Evolutionary conservation across 331 rosid species (phyloP).

Genomic region (Telfairia occidentalis): DNA sequence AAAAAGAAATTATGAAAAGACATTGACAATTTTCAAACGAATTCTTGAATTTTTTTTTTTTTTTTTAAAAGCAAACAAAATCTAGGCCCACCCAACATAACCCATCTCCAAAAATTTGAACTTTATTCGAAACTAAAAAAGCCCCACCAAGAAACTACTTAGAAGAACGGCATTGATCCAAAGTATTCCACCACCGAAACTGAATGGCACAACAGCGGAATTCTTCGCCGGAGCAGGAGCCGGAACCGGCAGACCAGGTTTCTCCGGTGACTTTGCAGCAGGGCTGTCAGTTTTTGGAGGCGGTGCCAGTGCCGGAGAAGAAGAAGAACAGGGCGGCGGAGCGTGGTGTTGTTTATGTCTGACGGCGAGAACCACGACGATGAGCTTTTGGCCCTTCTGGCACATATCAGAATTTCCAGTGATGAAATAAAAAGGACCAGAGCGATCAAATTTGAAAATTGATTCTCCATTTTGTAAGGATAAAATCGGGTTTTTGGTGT

Average conservation of each 20-base stretch:
- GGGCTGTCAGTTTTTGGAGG: constrained; percentile 6
- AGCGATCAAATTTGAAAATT: constrained; percentile 22
- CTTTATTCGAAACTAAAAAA: background rate
- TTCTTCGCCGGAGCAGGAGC: constrained; percentile 21
- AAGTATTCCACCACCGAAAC: background rate
- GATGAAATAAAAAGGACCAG: constrained; percentile 52
- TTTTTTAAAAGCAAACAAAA: background rate
- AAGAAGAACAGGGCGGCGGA: constrained; percentile 4
- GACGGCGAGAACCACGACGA: constrained; percentile 37
- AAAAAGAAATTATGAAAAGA: background rate
- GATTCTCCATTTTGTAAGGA: constrained; percentile 43
- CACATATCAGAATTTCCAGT: constrained; percentile 35
- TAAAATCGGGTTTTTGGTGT: constrained; percentile 27
- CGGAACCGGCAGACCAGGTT: background rate
- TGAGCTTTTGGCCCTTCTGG: constrained; percentile 40
- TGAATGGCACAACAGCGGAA: background rate
- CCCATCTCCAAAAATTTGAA: background rate
- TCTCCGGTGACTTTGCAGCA: background rate
- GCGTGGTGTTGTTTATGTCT: constrained; percentile 1
- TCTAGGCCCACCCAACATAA: background rate
- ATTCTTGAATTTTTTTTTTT: constrained; percentile 3
- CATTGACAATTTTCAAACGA: background rate
- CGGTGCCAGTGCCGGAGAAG: background rate
- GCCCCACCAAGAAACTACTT: background rate
- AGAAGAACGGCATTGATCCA: background rate